Base-by-base conservation (phyloP, 495 filamentous ascomycete species). In the Lophiostoma macrostomum region DNA sequence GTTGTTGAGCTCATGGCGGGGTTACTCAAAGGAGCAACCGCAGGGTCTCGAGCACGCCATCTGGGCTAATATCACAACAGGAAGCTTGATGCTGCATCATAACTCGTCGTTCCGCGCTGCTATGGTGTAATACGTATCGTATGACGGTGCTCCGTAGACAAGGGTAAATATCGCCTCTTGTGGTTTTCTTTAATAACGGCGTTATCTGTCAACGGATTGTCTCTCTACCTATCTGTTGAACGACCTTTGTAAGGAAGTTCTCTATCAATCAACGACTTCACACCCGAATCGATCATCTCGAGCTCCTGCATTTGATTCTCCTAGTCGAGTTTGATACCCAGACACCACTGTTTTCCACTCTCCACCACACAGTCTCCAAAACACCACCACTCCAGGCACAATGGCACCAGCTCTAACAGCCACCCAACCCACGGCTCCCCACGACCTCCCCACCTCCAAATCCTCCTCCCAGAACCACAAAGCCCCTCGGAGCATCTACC, bases 401-500 rank as follows among this genome's bases (percentile, higher is more conserved):
- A 58, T 58, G 54, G 27, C 54, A 18, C 54, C 54, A 24, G 34
- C 54, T 22, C 54, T 44, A 25, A 50, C 54, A 10, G 30, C 54
- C 16, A 12, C 49, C 31, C n/a, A n/a, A n/a, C n/a, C n/a, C n/a
- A n/a, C n/a, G n/a, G n/a, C n/a, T n/a, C n/a, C n/a, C n/a, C n/a
- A n/a, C n/a, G 4, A 27, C 5, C 42, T 41, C 23, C 48, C 14
- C 25, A 22, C 39, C 39, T 48, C 49, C 22, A 52, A 18, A 18
- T 44, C 37, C 29, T 44, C 36, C 23, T 41, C 53, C 31, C 47
- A 20, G 24, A 58, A 55, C 32, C 31, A 60, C 50, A 55, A 55
- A 45, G 62, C 65, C 10, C 59, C 63, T 19, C 59, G 53, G 43
- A 39, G 38, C 46, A 60, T 67, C 51, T 71, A 67, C 59, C 68